Base-by-base conservation (phyloP, 2,329 filamentous ascomycete genomes). In the Paracoccidioides brasiliensis region DNA sequence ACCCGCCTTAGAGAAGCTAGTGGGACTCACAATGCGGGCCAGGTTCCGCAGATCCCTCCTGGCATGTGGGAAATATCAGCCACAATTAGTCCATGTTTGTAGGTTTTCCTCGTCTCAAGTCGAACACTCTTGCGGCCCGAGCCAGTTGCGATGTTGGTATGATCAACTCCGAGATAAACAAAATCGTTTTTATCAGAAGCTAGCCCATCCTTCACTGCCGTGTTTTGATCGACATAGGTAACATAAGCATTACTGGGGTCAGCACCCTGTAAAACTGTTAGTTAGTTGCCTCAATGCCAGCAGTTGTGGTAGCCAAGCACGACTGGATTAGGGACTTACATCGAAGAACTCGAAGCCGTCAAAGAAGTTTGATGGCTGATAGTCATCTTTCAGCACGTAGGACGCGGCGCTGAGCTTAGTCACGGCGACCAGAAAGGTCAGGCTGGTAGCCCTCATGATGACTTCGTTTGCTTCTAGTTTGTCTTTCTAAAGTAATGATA, bases 241-340 rank as follows among this genome's bases (percentile, higher is more conserved):
- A 93, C 88, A 63, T 83, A 88, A 37, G 88, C 88, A 59, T 83
- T 63, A 2, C 88, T 93, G 0, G 88, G 88, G 64, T 93, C 88
- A 3, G 62, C 22, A 14, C 57, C 68, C 72, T 75, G 54, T 50
- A n/a, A 35, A 30, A 38, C 41, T 7, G 28, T 54, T 35, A 50
- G 28, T 37, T 32, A 4, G 7, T 22, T 22, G 22, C 22, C 1
- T 22, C 15, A n/a, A 32, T 22, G 42, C 10, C 12, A 52, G 12
- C 32, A 2, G 22, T 49, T 38, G 28, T 12, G 12, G 6, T 30
- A 9, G 7, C 8, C 5, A 28, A 37, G 6, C 22, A 43, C n/a
- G 4, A 22, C 22, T 22, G 22, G n/a, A 38, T 22, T 42, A 12
- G 41, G n/a, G 30, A 64, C 70, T 52, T 65, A 73, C 71, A 6